Evolutionary conservation across 2,329 filamentous ascomycete genomes (phyloP), one percentile per base, ranked within the genome.

Genomic region (Trichoderma sp.): DNA sequence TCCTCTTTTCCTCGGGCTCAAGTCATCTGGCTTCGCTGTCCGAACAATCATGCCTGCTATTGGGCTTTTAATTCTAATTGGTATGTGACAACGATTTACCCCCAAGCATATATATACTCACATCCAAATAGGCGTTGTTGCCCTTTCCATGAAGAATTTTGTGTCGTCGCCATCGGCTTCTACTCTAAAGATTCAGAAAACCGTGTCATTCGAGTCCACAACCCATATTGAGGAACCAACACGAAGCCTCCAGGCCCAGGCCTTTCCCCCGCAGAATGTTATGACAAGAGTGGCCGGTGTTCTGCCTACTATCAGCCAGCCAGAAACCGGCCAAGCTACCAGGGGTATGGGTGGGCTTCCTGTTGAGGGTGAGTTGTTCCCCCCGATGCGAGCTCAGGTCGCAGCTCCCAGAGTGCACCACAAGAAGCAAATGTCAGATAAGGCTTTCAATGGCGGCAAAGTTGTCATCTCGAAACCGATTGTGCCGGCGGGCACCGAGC

Each of bases 381-480:
- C 83, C 26, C 81, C 84, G 2, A 78, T 79, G n/a, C 82, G 80
- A 63, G 74, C 79, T 9, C 75, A 77, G 68, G 74, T 77, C 30
- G 73, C 76, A 15, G 73, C 78, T 61, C 36, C 34, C 36, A 67
- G 57, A 8, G 17, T 28, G 57, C 36, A 78, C 43, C 34, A 36
- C 13, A 71, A 55, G 50, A 67, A 66, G 30, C 30, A 65, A 43
- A 71, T 65, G 71, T 72, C 55, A 71, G 72, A 75, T 32, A 72
- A 61, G 68, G 74, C 32, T 11, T 71, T 63, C 23, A 77, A 81
- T 30, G 77, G 77, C 6, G 81, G 81, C 8, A 87, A 83, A 71
- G 73, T 85, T 20, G 76, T 77, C 5, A 89, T 89, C 39, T 88
- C 87, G 12, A 80, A 82, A 13, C 87, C 87, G 0, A 82, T 88